These are phyloP conservation scores for Zygosaccharomyces kombuchaensis DNA, from an alignment of 805 yeast genomes.

Conservation along the genomic window DNA sequence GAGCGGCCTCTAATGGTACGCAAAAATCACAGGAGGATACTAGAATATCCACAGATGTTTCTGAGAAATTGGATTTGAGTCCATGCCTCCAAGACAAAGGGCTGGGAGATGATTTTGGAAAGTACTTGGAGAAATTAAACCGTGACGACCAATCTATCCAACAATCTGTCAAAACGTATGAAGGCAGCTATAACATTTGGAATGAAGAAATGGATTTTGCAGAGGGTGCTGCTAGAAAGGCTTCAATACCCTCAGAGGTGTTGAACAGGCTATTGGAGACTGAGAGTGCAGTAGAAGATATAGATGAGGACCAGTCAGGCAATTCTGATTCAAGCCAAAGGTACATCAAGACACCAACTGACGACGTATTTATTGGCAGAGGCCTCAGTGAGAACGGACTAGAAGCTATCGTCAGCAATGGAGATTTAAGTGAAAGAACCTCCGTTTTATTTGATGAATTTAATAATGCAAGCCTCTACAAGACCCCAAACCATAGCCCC, in stretches of 20 bases:
- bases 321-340: conserved; percentile 8
- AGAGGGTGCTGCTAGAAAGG: conserved; percentile 5
- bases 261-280: conserved; percentile 11
- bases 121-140: conserved; percentile 14
- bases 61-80: conserved; percentile 6
- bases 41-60: neutral
- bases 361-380: conserved; percentile 21
- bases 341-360: conserved; percentile 20
- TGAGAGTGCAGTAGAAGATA: conserved; percentile 2
- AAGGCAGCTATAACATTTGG: conserved; percentile 16
- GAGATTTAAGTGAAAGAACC: conserved; percentile 9
- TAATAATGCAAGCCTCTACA: neutral
- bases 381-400: conserved; percentile 24
- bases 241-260: conserved; percentile 13
- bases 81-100: conserved; percentile 11
- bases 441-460: conserved; percentile 7
- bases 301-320: neutral
- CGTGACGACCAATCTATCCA: conserved; percentile 14
- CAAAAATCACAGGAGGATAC: neutral
- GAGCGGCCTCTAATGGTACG: neutral
- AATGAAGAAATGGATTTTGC: conserved; percentile 11
- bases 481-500: conserved; percentile 13
- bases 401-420: conserved; percentile 15
- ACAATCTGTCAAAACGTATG: neutral
- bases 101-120: conserved; percentile 20